These are phyloP conservation scores for Colletotrichum horii DNA, from an alignment of 2,329 filamentous ascomycete genomes.

Conservation along the genomic window DNA sequence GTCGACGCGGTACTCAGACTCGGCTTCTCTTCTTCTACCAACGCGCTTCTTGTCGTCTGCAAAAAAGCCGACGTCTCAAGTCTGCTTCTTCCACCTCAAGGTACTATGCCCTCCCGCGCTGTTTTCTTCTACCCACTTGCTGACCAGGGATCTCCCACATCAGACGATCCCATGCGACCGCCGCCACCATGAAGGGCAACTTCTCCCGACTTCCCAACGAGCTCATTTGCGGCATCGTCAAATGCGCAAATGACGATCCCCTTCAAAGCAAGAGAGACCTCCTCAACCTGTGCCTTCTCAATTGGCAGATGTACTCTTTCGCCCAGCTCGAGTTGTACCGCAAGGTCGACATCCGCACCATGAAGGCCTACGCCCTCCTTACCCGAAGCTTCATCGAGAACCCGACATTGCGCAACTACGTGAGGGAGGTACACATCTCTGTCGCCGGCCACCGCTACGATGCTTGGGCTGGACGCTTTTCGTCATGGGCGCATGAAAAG, in stretches of 20 bases:
- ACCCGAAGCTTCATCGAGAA: constrained; percentile 10
- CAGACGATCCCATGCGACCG: neutral
- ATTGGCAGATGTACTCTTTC: neutral
- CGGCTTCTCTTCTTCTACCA: neutral
- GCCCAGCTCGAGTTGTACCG: constrained; percentile 1
- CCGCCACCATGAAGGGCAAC: neutral
- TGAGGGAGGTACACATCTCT: neutral
- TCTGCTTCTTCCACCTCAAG: neutral
- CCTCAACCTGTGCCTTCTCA: neutral
- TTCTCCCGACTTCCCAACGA: neutral
- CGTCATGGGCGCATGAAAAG: neutral
- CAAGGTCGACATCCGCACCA: neutral
- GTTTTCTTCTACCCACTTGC: neutral
- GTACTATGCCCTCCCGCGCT: neutral
- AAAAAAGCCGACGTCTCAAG: neutral
- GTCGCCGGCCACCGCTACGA: neutral
- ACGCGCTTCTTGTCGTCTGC: neutral
- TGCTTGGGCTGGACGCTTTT: neutral
- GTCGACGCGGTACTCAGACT: neutral
- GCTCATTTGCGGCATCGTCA: neutral
- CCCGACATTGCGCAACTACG: neutral
- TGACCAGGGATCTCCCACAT: neutral
- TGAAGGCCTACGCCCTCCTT: neutral
- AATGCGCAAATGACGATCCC: neutral
- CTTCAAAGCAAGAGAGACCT: neutral